A percentile compares a stretch with the other conserved stretches of the same genome.
Evolutionary conservation across 1,284 basidiomycete genomes (phyloP).

Genomic region (Ustilago curta): DNA sequence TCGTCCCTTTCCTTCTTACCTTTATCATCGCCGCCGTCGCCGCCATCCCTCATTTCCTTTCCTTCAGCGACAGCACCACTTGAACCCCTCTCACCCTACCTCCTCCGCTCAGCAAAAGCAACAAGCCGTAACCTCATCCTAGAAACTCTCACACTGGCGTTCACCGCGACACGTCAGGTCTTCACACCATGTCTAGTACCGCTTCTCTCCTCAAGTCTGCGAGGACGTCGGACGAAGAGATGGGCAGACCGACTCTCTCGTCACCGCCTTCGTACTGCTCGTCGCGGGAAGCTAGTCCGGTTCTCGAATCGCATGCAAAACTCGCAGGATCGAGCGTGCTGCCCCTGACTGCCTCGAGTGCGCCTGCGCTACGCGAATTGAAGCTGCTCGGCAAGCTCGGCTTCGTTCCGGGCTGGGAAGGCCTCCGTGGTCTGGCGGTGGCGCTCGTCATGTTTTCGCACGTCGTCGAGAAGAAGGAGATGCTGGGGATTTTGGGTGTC

Average conservation of each 20-base stretch:
- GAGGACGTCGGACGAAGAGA: conserved; percentile 15
- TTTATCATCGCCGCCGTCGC: not conserved
- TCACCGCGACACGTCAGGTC: not conserved
- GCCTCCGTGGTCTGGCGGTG: conserved; percentile 30
- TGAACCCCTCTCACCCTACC: not conserved
- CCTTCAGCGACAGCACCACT: not conserved
- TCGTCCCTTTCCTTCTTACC: not conserved
- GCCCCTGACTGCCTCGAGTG: conserved; percentile 8
- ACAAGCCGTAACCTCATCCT: too few species aligned
- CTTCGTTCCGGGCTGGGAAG: conserved; percentile 44
- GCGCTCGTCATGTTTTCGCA: conserved; percentile 30
- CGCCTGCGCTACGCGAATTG: not conserved
- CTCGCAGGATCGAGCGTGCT: conserved; percentile 21
- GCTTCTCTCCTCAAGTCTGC: conserved; percentile 9
- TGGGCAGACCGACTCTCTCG: conserved; percentile 2
- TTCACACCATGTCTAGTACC: conserved; percentile 7
- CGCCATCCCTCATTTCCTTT: not conserved
- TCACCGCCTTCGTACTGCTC: conserved; percentile 25
- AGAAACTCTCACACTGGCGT: not conserved
- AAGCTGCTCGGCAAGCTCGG: conserved; percentile 29
- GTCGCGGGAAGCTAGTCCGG: conserved; percentile 18
- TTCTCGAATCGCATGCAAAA: not conserved
- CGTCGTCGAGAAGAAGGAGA: conserved; percentile 28
- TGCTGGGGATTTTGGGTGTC: conserved; percentile 38
- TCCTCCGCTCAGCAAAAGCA: not conserved